These are phyloP conservation scores for Blastobotrys arbuscula DNA, from an alignment of 1,139 yeast genomes.

Conservation along the genomic window DNA sequence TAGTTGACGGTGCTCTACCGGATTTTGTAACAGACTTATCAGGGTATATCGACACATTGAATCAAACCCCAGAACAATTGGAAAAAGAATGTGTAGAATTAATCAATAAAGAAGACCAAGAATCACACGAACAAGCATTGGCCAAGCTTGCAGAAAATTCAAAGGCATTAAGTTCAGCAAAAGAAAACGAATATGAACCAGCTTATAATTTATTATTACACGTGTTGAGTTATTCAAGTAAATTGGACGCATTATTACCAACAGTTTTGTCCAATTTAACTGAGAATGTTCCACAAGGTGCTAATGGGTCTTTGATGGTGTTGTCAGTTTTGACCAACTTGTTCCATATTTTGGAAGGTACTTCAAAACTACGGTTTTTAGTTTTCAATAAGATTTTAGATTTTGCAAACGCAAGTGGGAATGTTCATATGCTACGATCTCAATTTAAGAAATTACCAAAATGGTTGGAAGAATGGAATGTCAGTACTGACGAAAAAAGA, in stretches of 20 bases:
- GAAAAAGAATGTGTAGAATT: constrained; percentile 25
- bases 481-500: constrained; percentile 26
- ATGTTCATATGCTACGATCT: constrained; percentile 32
- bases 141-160: constrained; percentile 32
- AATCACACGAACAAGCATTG: constrained; percentile 30
- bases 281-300: constrained; percentile 25
- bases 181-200: constrained; percentile 39
- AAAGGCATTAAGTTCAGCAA: constrained; percentile 30
- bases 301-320: constrained; percentile 31
- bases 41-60: constrained; percentile 35
- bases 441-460: constrained; percentile 36
- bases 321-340: constrained; percentile 37
- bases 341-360: constrained; percentile 37
- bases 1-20: constrained; percentile 36
- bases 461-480: constrained; percentile 39
- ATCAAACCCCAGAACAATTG: constrained; percentile 24
- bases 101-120: constrained; percentile 23
- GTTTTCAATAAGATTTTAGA: constrained; percentile 35
- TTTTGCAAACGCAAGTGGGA: constrained; percentile 32
- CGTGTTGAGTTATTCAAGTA: constrained; percentile 34
- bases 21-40: constrained; percentile 37
- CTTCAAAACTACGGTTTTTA: constrained; percentile 29
- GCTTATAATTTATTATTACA: constrained; percentile 38
- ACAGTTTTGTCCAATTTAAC: constrained; percentile 32
- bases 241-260: constrained; percentile 31